Conservation (phyloP, 148 eudicot species). For the Rhododendron ferrugineum region DNA sequence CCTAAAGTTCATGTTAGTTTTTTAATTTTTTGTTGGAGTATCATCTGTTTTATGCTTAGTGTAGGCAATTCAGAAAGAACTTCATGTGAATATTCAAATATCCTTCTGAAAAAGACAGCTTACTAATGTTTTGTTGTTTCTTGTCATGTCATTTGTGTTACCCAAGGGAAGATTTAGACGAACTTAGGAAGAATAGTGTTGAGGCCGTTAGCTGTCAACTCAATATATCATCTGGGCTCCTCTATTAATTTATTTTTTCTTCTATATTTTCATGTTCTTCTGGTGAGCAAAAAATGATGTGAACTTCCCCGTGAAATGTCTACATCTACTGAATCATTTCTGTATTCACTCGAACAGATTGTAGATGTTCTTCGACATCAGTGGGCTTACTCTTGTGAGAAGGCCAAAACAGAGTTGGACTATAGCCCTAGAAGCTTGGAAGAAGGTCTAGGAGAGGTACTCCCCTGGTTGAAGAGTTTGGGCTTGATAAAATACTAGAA, state of each 20-base stretch:
- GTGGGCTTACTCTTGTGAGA: constrained; percentile 84
- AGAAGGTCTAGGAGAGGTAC: constrained; percentile 72
- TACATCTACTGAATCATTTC: not conserved
- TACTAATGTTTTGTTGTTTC: not conserved
- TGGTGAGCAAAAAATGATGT: not conserved
- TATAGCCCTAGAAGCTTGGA: constrained; percentile 78
- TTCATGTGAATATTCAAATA: not conserved
- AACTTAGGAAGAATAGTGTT: not conserved
- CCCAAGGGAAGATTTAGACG: not conserved
- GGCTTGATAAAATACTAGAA: constrained; percentile 61
- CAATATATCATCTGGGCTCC: not conserved
- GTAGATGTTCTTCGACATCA: constrained; percentile 59
- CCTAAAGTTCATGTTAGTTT: not conserved
- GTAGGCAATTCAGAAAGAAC: not conserved
- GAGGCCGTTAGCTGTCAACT: not conserved
- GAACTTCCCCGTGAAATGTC: not conserved
- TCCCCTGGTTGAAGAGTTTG: constrained; percentile 70
- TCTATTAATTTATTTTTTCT: not conserved
- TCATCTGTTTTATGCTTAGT: not conserved
- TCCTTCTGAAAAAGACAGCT: not conserved
- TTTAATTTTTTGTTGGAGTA: not conserved
- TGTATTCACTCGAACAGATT: constrained; percentile 29
- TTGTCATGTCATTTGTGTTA: not conserved
- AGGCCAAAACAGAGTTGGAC: constrained; percentile 63
- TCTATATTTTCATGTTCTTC: not conserved